Conservation (phyloP, 148 eudicot species). For the Vaccinium darrowii region DNA sequence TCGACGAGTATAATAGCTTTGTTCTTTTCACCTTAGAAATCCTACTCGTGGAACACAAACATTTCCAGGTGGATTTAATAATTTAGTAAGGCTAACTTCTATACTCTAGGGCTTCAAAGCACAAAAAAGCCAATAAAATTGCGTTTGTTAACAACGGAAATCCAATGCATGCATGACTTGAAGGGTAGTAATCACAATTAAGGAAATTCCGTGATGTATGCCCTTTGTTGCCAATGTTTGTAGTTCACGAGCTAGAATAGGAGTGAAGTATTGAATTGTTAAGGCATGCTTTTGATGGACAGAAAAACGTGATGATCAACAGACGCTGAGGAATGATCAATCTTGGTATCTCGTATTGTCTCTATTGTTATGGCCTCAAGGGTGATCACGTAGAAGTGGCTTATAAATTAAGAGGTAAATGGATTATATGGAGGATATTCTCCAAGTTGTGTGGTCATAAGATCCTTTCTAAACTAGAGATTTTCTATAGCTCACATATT, state of each 20-base stretch:
- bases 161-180: neutral
- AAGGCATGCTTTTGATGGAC: neutral
- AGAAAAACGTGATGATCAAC: neutral
- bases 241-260: too few species aligned
- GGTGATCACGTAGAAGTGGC: neutral
- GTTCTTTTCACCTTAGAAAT: neutral
- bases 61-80: neutral
- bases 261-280: too few species aligned
- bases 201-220: neutral
- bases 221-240: too few species aligned
- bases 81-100: too few species aligned
- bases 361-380: neutral
- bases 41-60: neutral
- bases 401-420: neutral
- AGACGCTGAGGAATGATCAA: neutral
- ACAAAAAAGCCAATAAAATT: too few species aligned
- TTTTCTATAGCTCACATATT: conserved; percentile 1
- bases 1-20: neutral
- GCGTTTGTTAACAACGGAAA: too few species aligned
- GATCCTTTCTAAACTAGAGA: neutral
- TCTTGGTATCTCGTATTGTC: neutral
- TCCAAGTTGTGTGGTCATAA: neutral
- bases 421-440: neutral
- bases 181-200: neutral
- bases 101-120: too few species aligned